Evolutionary conservation across 192 early-diverging fungal species (phyloP), one percentile per base, ranked within the genome.

Genomic region (Backusella sp.): DNA sequence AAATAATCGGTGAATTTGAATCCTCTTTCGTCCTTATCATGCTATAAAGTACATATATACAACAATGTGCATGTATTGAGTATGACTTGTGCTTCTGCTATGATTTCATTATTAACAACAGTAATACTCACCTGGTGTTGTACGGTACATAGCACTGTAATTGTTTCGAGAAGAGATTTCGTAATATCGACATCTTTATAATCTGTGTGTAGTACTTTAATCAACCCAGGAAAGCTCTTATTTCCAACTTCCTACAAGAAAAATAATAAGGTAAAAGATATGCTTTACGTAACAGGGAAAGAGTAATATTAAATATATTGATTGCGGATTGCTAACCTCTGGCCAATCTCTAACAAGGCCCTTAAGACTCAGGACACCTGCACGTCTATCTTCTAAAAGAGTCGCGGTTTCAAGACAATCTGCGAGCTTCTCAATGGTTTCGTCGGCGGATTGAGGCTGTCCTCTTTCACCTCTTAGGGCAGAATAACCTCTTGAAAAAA

Each of bases 311-410:
- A 6, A 49, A 7, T 49, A 49, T 49, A n/a, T 49, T 49, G n/a
- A 49, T 19, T 49, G 46, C n/a, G 46, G 46, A 49, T 49, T 49
- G 19, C 37, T 41, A 84, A 93, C 92, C 84, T 84, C 79, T 68
- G 88, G 90, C 89, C 93, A 97, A 62, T 98, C 94, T 59, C 92
- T 83, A 8, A 94, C 88, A 37, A 97, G 87, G 2, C 94, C 94
- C 74, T 96, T 96, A 68, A 99, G 83, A 7, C 92, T 90, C 23
- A 93, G 88, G 14, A 97, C 93, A 1, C 93, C 94, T 6, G 96
- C 94, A 35, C 96, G 81, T 65, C 94, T 83, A 86, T 99, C 98
- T 77, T 99, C 98, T 32, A 95, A 80, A 26, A 98, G 85, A 9
- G 94, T 96, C 17, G 94, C 90, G 66, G 95, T 89, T 68, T 86